Conservation (phyloP, 2,329 filamentous ascomycete genomes). For the Dactylellina cionopaga region DNA sequence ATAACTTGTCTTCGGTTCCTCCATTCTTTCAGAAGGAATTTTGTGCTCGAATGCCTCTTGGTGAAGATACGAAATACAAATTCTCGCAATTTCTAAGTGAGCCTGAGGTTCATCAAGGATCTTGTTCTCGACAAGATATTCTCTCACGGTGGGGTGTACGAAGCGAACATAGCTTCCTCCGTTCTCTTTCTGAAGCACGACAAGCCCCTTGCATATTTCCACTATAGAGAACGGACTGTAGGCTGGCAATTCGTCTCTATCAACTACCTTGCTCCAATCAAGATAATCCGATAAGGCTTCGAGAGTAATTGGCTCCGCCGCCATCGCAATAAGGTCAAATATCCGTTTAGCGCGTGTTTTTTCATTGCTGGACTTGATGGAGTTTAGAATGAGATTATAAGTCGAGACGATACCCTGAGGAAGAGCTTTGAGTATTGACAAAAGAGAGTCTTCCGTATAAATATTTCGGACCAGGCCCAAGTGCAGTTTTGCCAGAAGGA, state of each 20-base stretch:
- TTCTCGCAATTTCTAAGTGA: neutral
- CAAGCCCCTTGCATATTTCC: conserved; percentile 11
- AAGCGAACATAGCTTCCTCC: neutral
- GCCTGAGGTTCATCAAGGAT: conserved; percentile 6
- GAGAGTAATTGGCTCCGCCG: neutral
- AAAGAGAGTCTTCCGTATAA: neutral
- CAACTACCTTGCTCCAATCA: neutral
- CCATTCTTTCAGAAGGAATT: no score
- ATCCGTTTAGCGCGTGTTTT: conserved; percentile 8
- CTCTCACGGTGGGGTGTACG: neutral
- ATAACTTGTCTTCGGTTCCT: neutral
- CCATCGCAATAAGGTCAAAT: conserved; percentile 2
- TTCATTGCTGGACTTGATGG: conserved; percentile 4
- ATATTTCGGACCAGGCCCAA: neutral
- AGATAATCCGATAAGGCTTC: conserved; percentile 1
- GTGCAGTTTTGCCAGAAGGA: conserved; percentile 13
- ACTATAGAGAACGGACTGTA: conserved; percentile 3
- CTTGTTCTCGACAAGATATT: neutral
- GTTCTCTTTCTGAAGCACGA: neutral
- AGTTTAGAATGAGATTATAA: conserved; percentile 16
- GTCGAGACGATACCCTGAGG: neutral
- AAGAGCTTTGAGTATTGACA: neutral
- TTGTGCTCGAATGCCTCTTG: neutral
- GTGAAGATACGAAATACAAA: neutral
- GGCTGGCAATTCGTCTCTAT: conserved; percentile 2